A percentile compares a stretch with the other conserved stretches of the same genome.
Evolutionary conservation across 768 basidiomycete species (phyloP).

Genomic region (Psilocybe cubensis): DNA sequence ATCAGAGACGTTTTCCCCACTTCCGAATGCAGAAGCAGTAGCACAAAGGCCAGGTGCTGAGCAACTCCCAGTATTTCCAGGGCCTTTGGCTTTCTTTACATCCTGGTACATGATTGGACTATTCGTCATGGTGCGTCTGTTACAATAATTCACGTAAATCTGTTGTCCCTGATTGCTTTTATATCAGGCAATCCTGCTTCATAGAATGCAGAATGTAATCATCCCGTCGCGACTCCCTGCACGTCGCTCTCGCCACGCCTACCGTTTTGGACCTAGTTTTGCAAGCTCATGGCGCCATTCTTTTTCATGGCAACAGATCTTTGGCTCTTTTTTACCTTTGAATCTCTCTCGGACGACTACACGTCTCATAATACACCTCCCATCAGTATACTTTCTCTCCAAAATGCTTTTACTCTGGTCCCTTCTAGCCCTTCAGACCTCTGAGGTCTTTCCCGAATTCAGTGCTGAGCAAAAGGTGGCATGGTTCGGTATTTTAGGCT

Average conservation of each 20-base stretch:
- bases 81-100: slow-evolving; percentile 73
- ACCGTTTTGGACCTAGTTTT: slow-evolving; percentile 23
- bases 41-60: not conserved
- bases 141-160: not conserved
- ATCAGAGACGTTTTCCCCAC: not conserved
- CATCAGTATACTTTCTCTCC: slow-evolving; percentile 64
- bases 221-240: slow-evolving; percentile 57
- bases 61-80: slow-evolving; percentile 41
- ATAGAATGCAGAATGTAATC: slow-evolving; percentile 79
- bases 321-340: slow-evolving; percentile 58
- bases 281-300: slow-evolving; percentile 19
- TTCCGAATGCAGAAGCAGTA: not conserved
- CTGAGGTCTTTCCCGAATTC: slow-evolving; percentile 29
- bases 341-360: slow-evolving; percentile 63
- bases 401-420: slow-evolving; percentile 62
- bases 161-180: not conserved
- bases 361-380: slow-evolving; percentile 61
- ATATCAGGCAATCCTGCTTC: slow-evolving; percentile 72
- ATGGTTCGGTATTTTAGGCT: slow-evolving; percentile 13
- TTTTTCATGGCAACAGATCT: slow-evolving; percentile 27
- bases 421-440: slow-evolving; percentile 61
- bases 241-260: slow-evolving; percentile 28
- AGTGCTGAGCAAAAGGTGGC: slow-evolving; percentile 19
- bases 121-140: slow-evolving; percentile 58
- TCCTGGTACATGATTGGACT: slow-evolving; percentile 74